Evolutionary conservation across 352 stramenopile species (phyloP).

Genomic region (Globisporangium middletonii): DNA sequence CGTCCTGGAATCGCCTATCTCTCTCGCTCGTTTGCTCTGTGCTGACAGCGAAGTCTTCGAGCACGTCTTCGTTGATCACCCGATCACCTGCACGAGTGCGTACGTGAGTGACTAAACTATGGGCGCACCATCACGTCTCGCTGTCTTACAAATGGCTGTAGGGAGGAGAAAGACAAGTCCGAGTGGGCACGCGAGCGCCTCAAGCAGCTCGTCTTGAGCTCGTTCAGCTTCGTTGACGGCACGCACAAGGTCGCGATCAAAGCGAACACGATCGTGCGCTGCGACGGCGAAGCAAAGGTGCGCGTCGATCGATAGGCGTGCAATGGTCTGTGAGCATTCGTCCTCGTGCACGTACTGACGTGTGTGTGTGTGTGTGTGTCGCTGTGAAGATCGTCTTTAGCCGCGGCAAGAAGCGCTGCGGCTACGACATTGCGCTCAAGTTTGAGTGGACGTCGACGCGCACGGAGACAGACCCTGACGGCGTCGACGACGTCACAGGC

Average conservation of each 20-base stretch:
- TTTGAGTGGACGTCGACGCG: slow-evolving; percentile 59
- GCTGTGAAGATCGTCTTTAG: slow-evolving; percentile 60
- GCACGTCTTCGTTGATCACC: too few relatives aligned
- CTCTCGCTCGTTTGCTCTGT: not conserved
- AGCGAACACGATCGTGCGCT: slow-evolving; percentile 53
- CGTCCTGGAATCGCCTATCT: slow-evolving; percentile 1
- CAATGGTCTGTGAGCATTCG: too few relatives aligned
- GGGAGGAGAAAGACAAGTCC: slow-evolving; percentile 81
- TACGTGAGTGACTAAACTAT: not conserved
- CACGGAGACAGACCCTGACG: slow-evolving; percentile 28
- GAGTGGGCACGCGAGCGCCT: slow-evolving; percentile 69
- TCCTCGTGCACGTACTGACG: not conserved
- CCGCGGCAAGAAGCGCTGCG: slow-evolving; percentile 80
- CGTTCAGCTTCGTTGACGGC: slow-evolving; percentile 52
- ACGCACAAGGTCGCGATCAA: slow-evolving; percentile 44
- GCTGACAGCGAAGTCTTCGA: not conserved
- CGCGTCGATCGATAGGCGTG: too few relatives aligned
- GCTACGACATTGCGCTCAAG: slow-evolving; percentile 79
- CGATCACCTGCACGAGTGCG: slow-evolving; percentile 1
- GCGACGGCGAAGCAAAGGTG: slow-evolving; percentile 80
- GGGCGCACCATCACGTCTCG: too few relatives aligned
- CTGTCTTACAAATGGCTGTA: slow-evolving; percentile 7
- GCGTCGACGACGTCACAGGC: slow-evolving; percentile 42
- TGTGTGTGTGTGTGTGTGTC: not conserved
- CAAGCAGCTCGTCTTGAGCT: slow-evolving; percentile 60